Conservation (phyloP, 2,329 filamentous ascomycete species). For the Pseudogymnoascus sp. region DNA sequence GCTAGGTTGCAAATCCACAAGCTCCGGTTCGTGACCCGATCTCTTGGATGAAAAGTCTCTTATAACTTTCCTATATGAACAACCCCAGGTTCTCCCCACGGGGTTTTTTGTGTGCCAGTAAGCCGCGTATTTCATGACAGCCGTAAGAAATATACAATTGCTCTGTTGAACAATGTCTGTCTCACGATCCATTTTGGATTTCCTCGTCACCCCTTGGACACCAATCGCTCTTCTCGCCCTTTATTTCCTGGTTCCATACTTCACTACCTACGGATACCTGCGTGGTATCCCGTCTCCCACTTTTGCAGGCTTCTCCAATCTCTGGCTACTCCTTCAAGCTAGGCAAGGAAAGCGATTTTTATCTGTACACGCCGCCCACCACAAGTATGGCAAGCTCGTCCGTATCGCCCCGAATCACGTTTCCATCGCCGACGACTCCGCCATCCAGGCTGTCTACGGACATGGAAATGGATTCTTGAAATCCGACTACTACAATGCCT, state of each 20-base stretch:
- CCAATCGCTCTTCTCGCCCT: conserved; percentile 37
- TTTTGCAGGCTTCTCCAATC: conserved; percentile 59
- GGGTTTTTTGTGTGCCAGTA: not conserved
- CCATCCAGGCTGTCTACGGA: conserved; percentile 66
- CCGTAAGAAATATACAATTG: not conserved
- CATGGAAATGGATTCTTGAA: conserved; percentile 66
- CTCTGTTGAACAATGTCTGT: conserved; percentile 13
- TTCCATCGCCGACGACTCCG: conserved; percentile 65
- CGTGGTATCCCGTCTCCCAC: conserved; percentile 41
- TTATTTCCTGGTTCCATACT: conserved; percentile 27
- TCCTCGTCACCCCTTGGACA: conserved; percentile 39
- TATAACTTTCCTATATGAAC: conserved; percentile 5
- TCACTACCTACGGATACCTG: conserved; percentile 23
- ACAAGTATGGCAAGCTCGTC: conserved; percentile 62
- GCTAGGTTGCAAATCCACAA: not conserved
- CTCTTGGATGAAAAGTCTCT: not conserved
- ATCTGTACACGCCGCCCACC: conserved; percentile 52
- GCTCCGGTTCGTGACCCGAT: not conserved
- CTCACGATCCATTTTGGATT: conserved; percentile 28
- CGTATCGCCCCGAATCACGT: conserved; percentile 75
- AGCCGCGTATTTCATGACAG: not conserved
- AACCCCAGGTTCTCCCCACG: not conserved
- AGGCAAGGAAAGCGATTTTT: conserved; percentile 58
- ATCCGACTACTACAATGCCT: conserved; percentile 80
- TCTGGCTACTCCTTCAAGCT: conserved; percentile 66